Conservation (phyloP, 2,329 filamentous ascomycete genomes). For the Penicillium rolfsii region DNA sequence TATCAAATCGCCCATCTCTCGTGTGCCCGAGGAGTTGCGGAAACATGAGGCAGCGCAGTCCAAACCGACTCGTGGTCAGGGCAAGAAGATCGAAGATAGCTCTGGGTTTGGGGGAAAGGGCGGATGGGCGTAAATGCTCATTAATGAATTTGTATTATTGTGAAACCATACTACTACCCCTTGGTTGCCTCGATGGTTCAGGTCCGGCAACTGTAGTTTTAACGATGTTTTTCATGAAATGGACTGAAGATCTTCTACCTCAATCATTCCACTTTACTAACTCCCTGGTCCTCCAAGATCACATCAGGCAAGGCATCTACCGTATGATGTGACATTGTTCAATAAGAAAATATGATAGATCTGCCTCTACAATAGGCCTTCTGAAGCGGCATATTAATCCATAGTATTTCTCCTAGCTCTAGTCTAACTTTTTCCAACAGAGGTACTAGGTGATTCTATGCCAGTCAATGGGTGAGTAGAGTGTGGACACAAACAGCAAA, state of each 20-base stretch:
- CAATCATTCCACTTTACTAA: neutral
- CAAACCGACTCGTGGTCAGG: slow-evolving; percentile 60
- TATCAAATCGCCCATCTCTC: slow-evolving; percentile 81
- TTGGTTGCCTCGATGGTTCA: neutral
- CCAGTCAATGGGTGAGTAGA: slow-evolving; percentile 6
- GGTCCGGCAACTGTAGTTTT: neutral
- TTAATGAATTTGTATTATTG: slow-evolving; percentile 9
- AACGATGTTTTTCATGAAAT: neutral
- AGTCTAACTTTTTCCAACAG: neutral
- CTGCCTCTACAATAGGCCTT: neutral
- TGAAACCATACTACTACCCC: slow-evolving; percentile 12
- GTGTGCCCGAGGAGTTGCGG: slow-evolving; percentile 86
- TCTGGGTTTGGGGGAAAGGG: slow-evolving; percentile 43
- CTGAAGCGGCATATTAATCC: neutral
- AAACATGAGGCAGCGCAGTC: slow-evolving; percentile 92
- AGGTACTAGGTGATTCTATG: slow-evolving; percentile 2
- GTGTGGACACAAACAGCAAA: neutral
- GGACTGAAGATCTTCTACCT: neutral
- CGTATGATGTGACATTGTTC: too few species aligned
- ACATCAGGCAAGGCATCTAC: too few species aligned
- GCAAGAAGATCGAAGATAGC: slow-evolving; percentile 54
- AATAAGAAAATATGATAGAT: too few species aligned
- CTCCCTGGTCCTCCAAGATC: too few species aligned
- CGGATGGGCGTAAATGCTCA: slow-evolving; percentile 34
- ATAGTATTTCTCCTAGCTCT: slow-evolving; percentile 18